phyloP scores from a whole-genome alignment of 331 rosid genomes.

The Rhamnella rubrinervis region DNA sequence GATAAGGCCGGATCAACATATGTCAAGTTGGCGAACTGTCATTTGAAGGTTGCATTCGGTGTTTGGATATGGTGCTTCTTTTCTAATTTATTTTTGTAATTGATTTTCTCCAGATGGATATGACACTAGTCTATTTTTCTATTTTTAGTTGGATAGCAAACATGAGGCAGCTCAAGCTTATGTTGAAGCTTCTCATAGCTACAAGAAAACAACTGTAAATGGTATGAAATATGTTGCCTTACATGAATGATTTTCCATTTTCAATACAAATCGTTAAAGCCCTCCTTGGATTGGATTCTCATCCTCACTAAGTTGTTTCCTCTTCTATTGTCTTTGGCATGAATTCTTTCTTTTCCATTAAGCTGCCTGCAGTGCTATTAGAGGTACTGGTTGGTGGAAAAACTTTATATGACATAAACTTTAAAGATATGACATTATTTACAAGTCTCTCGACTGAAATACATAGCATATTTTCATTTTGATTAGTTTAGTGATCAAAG shows the following conservation, averaged over 20 bases:
- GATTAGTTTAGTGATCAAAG: too few relatives aligned
- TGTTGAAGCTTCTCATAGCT: slow-evolving; percentile 93
- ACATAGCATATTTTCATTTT: too few relatives aligned
- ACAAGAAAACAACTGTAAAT: slow-evolving; percentile 63
- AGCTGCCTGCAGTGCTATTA: too few relatives aligned
- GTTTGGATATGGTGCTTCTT: not conserved
- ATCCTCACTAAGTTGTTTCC: not conserved
- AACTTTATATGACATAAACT: too few relatives aligned
- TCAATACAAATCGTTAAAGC: not conserved
- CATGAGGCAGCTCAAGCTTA: slow-evolving; percentile 94
- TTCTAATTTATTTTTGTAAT: not conserved
- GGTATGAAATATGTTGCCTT: slow-evolving; percentile 41
- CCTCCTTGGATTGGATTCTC: slow-evolving; percentile 4
- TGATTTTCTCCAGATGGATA: not conserved
- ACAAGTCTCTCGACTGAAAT: too few relatives aligned
- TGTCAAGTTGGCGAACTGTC: slow-evolving; percentile 74
- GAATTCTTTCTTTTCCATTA: too few relatives aligned
- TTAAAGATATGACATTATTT: too few relatives aligned
- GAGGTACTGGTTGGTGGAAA: too few relatives aligned
- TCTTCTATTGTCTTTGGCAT: too few relatives aligned
- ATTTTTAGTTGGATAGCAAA: slow-evolving; percentile 76
- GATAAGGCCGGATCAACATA: slow-evolving; percentile 75
- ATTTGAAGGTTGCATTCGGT: slow-evolving; percentile 61
- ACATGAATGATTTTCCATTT: not conserved
- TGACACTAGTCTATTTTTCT: slow-evolving; percentile 3